Evolutionary conservation across 2,329 filamentous ascomycete species (phyloP).

Genomic region (Monascus ruber): DNA sequence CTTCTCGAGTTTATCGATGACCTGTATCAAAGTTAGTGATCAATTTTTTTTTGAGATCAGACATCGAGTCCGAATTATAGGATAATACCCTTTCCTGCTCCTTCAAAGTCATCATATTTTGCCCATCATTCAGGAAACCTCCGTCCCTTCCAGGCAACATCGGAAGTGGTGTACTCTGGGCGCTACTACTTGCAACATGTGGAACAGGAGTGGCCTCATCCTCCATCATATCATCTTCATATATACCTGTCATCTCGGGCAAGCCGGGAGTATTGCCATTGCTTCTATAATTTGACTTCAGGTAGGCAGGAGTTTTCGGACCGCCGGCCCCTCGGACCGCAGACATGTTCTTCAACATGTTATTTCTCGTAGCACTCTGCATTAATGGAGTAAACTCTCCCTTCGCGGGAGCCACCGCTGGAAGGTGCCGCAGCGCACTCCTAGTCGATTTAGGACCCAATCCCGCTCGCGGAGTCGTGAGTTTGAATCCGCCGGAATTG

Average conservation of each 20-base stretch:
- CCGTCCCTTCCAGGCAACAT: constrained; percentile 53
- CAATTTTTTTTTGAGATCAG: too few relatives aligned
- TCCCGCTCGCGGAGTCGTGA: constrained; percentile 65
- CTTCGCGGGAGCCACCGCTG: constrained; percentile 41
- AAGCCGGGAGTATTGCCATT: constrained; percentile 64
- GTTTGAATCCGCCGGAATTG: constrained; percentile 42
- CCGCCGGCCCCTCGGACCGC: constrained; percentile 45
- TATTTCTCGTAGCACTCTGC: constrained; percentile 63
- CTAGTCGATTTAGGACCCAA: constrained; percentile 35
- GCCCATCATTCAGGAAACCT: constrained; percentile 64
- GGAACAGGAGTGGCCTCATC: constrained; percentile 63
- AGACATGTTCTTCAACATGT: constrained; percentile 48
- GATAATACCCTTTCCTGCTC: constrained; percentile 74
- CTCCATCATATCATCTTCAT: constrained; percentile 53
- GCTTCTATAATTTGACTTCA: constrained; percentile 51
- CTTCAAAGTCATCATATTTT: constrained; percentile 75
- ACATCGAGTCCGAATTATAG: not conserved
- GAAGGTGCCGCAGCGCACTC: constrained; percentile 57
- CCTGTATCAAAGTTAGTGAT: constrained; percentile 27
- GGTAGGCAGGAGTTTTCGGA: constrained; percentile 57
- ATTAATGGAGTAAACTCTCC: constrained; percentile 91
- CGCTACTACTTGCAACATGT: constrained; percentile 66
- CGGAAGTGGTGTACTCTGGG: constrained; percentile 69
- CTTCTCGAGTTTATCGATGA: constrained; percentile 91
- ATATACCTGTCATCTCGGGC: constrained; percentile 60